A percentile compares a stretch with the other conserved stretches of the same genome.
Evolutionary conservation across 306 rosid genomes (phyloP).

Genomic region (Alnus rubra): DNA sequence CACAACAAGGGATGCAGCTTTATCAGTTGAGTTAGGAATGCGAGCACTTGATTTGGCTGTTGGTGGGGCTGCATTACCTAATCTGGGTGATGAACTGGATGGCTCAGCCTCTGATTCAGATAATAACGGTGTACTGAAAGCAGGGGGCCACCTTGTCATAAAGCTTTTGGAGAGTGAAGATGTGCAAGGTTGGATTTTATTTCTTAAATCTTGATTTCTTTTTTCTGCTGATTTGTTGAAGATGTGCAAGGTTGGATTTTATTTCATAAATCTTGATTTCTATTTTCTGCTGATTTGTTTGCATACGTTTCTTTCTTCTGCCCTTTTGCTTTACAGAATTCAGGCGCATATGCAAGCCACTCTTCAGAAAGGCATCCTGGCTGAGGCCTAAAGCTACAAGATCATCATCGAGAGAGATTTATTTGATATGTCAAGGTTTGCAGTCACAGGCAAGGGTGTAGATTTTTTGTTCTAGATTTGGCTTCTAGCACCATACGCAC

Average conservation of each 20-base stretch:
- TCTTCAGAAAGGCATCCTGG: constrained; percentile 73
- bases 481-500: background rate
- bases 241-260: constrained; percentile 66
- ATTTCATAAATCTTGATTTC: background rate
- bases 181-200: constrained; percentile 55
- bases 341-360: constrained; percentile 65
- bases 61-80: constrained; percentile 47
- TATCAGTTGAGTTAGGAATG: constrained; percentile 81
- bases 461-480: constrained; percentile 6
- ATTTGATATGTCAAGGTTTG: constrained; percentile 82
- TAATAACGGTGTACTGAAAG: constrained; percentile 52
- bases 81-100: constrained; percentile 17
- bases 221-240: constrained; percentile 37
- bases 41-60: constrained; percentile 84
- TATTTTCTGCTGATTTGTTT: constrained; percentile 12
- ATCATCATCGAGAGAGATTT: constrained; percentile 86
- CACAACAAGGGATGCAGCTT: constrained; percentile 72
- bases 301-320: background rate
- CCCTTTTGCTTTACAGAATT: constrained; percentile 53
- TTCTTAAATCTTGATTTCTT: background rate
- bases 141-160: constrained; percentile 75
- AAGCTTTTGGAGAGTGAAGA: constrained; percentile 95
- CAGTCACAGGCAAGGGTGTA: constrained; percentile 39
- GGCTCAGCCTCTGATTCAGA: constrained; percentile 28
- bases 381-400: constrained; percentile 97